Evolutionary conservation across 2,329 filamentous ascomycete species (phyloP), one percentile per base, ranked within the genome.

Genomic region (Colletotrichum gigasporum): DNA sequence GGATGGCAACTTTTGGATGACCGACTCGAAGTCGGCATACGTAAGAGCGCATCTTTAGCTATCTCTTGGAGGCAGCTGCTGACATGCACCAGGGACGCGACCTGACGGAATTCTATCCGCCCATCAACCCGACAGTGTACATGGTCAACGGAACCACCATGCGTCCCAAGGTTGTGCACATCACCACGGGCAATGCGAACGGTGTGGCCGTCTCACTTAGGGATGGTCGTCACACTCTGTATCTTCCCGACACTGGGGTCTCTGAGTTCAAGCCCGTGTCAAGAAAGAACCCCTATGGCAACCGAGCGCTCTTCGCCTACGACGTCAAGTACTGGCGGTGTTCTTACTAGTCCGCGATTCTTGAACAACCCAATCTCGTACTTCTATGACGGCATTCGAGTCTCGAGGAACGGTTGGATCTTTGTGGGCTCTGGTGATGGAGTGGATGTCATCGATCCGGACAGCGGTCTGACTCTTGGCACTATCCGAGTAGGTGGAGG

Each of bases 311-410:
- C 12, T 50, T 58, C 14, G 55, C 55, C 1, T 58, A 58, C 10
- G 56, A 44, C 2, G 16, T 52, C 4, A n/a, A 18, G 10, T 12
- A 5, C 12, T 8, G 57, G 57, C 1, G 56, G 39, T 10, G 16
- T 39, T 14, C 39, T 61, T 3, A 28, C 30, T 6, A 60, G 26
- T 3, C 30, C 48, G 5, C 37, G 41, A 1, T 24, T 61, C 1
- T 9, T 55, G 10, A 47, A 55, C 8, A 54, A 55, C 12, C 48
- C 57, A 0, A 61, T 61, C 2, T 41, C 48, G 16, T 61, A 55
- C 26, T 55, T 55, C 32, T 61, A 55, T 14, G 50, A 61, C 16
- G 50, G 50, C 3, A 41, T 61, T 14, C 41, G 57, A 14, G 41
- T 55, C 7, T 41, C 30, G 14, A 24, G 50, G 10, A 47, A 41